These are phyloP conservation scores for Fusarium odoratissimum DNA, from an alignment of 2,329 filamentous ascomycete species.

Conservation along the genomic window DNA sequence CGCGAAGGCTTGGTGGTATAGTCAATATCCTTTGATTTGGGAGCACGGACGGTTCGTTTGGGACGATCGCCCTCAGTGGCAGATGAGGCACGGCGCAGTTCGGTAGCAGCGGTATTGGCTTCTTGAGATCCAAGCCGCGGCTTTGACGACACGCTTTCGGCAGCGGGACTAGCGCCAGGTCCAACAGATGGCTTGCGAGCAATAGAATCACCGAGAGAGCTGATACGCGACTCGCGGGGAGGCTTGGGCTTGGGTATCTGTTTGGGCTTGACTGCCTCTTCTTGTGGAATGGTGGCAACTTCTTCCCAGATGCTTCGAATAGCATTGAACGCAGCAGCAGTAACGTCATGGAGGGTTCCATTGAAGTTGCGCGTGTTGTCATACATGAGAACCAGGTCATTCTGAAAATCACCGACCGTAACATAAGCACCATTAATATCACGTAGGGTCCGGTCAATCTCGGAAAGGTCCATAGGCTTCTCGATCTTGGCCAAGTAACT, in stretches of 20 bases:
- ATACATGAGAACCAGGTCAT: constrained; percentile 81
- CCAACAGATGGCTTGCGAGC: constrained; percentile 47
- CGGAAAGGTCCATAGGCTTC: constrained; percentile 84
- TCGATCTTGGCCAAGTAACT: constrained; percentile 77
- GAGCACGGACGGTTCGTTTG: constrained; percentile 93
- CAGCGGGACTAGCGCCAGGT: constrained; percentile 47
- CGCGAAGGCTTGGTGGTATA: constrained; percentile 81
- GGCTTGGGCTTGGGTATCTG: constrained; percentile 55
- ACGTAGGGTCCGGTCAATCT: constrained; percentile 85
- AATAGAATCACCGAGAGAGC: constrained; percentile 40
- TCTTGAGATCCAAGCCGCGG: constrained; percentile 36
- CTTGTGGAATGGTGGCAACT: constrained; percentile 56
- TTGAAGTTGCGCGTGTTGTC: constrained; percentile 87
- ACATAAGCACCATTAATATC: constrained; percentile 69
- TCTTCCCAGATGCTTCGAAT: constrained; percentile 66
- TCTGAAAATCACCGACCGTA: constrained; percentile 77
- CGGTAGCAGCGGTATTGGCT: constrained; percentile 23
- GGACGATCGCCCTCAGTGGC: constrained; percentile 81
- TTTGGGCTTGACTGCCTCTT: constrained; percentile 70
- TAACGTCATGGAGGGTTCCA: constrained; percentile 79
- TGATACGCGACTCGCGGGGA: constrained; percentile 50
- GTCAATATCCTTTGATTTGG: constrained; percentile 90
- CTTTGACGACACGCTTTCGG: constrained; percentile 37
- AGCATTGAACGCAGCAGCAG: constrained; percentile 64
- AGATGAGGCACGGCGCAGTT: constrained; percentile 79